phyloP scores from a whole-genome alignment of 768 basidiomycete genomes.

The Russula vinacea region DNA sequence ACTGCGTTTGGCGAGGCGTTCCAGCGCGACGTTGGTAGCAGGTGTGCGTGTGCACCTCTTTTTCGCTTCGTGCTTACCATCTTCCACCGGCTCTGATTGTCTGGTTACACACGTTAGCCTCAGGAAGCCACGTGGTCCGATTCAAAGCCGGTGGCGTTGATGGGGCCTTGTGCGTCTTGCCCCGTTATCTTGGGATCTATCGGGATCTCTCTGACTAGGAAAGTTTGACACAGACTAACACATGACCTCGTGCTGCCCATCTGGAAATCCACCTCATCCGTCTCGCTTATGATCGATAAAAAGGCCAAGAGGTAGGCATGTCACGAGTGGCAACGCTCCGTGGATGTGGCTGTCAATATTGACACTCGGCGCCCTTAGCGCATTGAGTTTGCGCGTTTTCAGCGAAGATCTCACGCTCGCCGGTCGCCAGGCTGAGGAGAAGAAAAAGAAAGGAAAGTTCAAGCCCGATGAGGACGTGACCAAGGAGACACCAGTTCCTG shows the following conservation, averaged over 20 bases:
- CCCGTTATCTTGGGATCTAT: neutral
- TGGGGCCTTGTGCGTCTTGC: constrained; percentile 50
- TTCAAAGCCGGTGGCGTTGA: constrained; percentile 56
- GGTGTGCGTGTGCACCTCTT: constrained; percentile 43
- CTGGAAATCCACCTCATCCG: constrained; percentile 88
- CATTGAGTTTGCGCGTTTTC: constrained; percentile 81
- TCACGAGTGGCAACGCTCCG: neutral
- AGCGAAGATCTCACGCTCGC: constrained; percentile 68
- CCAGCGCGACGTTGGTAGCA: constrained; percentile 47
- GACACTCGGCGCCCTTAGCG: constrained; percentile 46
- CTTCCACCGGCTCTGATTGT: constrained; percentile 1
- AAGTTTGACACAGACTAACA: constrained; percentile 47
- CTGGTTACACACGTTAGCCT: constrained; percentile 40
- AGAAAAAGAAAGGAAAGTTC: constrained; percentile 32
- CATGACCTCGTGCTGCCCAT: constrained; percentile 87
- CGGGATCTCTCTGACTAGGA: neutral
- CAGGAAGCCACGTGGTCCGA: constrained; percentile 70
- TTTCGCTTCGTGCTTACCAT: constrained; percentile 10
- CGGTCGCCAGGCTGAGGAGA: constrained; percentile 39
- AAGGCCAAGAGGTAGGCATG: constrained; percentile 80
- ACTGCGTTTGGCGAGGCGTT: constrained; percentile 62
- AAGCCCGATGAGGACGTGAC: neutral
- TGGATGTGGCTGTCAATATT: neutral
- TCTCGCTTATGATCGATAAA: constrained; percentile 94
- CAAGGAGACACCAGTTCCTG: constrained; percentile 7